These are phyloP conservation scores for Diaporthe citri DNA, from an alignment of 2,329 filamentous ascomycete genomes.

Conservation along the genomic window DNA sequence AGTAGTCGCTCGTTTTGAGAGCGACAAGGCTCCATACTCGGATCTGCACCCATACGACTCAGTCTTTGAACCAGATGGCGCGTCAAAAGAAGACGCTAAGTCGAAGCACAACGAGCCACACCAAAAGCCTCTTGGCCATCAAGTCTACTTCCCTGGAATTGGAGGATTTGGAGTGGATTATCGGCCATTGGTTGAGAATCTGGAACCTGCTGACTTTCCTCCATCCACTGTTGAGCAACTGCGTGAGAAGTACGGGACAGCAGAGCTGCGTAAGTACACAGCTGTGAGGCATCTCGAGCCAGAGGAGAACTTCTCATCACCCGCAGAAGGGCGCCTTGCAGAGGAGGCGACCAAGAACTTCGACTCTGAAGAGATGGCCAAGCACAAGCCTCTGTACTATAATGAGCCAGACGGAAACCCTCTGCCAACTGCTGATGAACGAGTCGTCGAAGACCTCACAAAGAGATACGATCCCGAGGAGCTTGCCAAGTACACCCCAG, in stretches of 20 bases:
- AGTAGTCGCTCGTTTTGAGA: slow-evolving; percentile 15
- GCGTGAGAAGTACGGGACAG: slow-evolving; percentile 32
- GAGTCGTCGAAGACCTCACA: slow-evolving; percentile 27
- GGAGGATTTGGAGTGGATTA: slow-evolving; percentile 34
- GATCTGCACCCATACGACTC: not conserved
- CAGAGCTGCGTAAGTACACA: slow-evolving; percentile 43
- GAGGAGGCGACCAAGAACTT: not conserved
- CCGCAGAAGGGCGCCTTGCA: not conserved
- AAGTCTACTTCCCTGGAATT: slow-evolving; percentile 39
- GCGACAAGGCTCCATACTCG: not conserved
- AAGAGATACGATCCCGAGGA: slow-evolving; percentile 52
- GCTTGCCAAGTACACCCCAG: slow-evolving; percentile 53
- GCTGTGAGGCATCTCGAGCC: slow-evolving; percentile 44
- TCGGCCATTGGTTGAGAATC: slow-evolving; percentile 6
- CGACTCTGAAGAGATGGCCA: not conserved
- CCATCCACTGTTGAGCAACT: slow-evolving; percentile 11
- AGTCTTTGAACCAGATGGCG: not conserved
- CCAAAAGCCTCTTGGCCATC: slow-evolving; percentile 46
- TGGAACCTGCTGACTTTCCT: slow-evolving; percentile 18
- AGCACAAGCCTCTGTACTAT: not conserved
- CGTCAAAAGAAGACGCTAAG: slow-evolving; percentile 44
- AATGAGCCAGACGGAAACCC: slow-evolving; percentile 28
- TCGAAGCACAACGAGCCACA: slow-evolving; percentile 40
- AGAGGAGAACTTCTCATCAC: slow-evolving; percentile 32
- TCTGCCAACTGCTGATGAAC: not conserved